Conservation (phyloP, 352 stramenopile species). For the Globisporangium cystogenes region DNA sequence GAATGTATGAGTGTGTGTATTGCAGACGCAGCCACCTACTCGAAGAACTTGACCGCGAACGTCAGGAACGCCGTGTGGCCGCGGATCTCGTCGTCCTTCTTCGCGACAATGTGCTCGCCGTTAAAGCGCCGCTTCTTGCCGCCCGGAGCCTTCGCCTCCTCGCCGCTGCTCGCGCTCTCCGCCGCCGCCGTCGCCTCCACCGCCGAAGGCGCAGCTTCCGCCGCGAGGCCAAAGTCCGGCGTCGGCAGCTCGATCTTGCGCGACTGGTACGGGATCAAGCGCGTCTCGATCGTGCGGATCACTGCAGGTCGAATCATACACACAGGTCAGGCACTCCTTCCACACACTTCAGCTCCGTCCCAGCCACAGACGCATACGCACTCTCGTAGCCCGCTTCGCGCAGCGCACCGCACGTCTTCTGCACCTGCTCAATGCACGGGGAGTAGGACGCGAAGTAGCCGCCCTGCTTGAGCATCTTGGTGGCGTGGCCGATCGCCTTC, state of each 20-base stretch:
- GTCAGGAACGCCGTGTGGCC: conserved; percentile 85
- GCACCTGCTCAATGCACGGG: conserved; percentile 99
- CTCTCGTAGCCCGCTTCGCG: conserved; percentile 77
- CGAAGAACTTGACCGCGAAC: conserved; percentile 83
- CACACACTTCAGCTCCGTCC: background rate
- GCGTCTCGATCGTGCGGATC: conserved; percentile 91
- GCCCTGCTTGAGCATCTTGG: conserved; percentile 90
- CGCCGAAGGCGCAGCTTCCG: background rate
- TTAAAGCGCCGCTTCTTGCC: conserved; percentile 53
- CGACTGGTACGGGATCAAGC: conserved; percentile 81
- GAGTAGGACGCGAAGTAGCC: conserved; percentile 95
- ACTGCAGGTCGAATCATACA: conserved; percentile 24
- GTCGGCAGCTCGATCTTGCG: conserved; percentile 61
- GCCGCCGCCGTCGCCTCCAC: no score
- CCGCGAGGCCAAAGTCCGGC: conserved; percentile 61
- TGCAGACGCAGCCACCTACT: conserved; percentile 10
- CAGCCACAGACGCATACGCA: conserved; percentile 20
- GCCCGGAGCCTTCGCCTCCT: conserved; percentile 11
- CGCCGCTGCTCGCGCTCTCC: conserved; percentile 17
- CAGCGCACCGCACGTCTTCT: conserved; percentile 82
- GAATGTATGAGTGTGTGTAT: no score
- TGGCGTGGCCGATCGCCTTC: conserved; percentile 92
- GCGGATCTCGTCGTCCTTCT: conserved; percentile 83
- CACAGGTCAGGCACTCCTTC: conserved; percentile 3
- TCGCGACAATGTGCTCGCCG: conserved; percentile 67